Evolutionary conservation across 2,329 filamentous ascomycete species (phyloP).

Genomic region (Plectosphaerella plurivora): DNA sequence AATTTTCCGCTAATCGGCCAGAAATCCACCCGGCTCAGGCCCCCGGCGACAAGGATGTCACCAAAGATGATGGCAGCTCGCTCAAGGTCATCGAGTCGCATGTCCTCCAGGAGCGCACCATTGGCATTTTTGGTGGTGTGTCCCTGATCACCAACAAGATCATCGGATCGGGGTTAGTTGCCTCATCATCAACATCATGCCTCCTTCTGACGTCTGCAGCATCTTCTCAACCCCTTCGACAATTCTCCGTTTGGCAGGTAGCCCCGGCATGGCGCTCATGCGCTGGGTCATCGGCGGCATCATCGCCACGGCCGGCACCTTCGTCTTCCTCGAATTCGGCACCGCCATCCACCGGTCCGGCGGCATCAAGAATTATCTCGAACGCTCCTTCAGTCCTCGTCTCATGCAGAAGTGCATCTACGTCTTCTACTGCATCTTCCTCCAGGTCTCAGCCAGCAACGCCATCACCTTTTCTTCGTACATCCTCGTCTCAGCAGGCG

Average conservation of each 20-base stretch:
- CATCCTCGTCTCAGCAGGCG: conserved; percentile 6
- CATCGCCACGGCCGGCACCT: conserved; percentile 15
- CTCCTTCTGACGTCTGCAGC: conserved; percentile 2
- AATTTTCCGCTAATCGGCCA: no score
- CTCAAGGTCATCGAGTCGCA: conserved; percentile 6
- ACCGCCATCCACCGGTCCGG: conserved; percentile 15
- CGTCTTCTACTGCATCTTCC: conserved; percentile 16
- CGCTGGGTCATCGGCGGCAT: conserved; percentile 16
- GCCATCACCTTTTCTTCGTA: conserved; percentile 9
- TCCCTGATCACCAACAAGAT: conserved; percentile 18
- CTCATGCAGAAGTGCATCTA: conserved; percentile 17
- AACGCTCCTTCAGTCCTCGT: conserved; percentile 13
- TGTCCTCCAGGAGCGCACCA: conserved; percentile 13
- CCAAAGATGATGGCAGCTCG: conserved; percentile 1
- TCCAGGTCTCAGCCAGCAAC: conserved; percentile 11
- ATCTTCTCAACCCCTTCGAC: conserved; percentile 18
- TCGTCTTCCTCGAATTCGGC: conserved; percentile 18
- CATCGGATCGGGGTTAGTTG: conserved; percentile 14
- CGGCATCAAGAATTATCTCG: conserved; percentile 19
- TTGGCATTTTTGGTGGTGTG: conserved; percentile 15
- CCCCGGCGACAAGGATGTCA: conserved; percentile 1
- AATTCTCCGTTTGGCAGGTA: conserved; percentile 15
- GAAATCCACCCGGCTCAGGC: no score
- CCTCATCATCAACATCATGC: background rate
- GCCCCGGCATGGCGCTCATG: conserved; percentile 17